Evolutionary conservation across 768 basidiomycete genomes (phyloP).

Genomic region (Auricularia cornea): DNA sequence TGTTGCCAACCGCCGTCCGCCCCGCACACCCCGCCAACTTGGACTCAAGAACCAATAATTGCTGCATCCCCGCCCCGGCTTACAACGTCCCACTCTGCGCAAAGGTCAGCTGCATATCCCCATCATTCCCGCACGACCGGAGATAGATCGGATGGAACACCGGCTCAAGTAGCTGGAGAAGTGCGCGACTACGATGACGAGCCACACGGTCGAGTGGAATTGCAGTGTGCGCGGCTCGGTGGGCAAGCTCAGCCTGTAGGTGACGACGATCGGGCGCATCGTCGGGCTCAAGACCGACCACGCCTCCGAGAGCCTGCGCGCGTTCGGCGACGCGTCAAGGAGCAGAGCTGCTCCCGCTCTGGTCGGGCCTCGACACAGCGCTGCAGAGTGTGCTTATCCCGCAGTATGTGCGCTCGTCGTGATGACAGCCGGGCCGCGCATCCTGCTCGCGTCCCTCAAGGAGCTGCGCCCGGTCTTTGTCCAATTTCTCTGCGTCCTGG

Average conservation of each 20-base stretch:
- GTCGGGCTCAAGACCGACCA: constrained; percentile 34
- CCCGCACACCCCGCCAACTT: no score
- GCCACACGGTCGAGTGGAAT: constrained; percentile 55
- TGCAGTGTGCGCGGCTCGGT: constrained; percentile 41
- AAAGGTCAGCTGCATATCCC: no score
- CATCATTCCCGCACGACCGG: no score
- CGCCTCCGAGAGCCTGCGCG: constrained; percentile 27
- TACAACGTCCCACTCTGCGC: no score
- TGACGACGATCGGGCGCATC: constrained; percentile 38
- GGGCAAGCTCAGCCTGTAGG: constrained; percentile 49
- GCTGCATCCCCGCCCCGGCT: no score
- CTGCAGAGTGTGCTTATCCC: constrained; percentile 49
- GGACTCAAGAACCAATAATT: no score
- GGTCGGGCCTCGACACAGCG: constrained; percentile 41
- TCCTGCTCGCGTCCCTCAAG: no score
- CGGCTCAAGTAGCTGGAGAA: constrained; percentile 49
- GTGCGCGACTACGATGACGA: constrained; percentile 55
- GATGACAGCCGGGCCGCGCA: constrained; percentile 48
- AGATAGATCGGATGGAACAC: constrained; percentile 43
- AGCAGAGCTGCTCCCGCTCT: constrained; percentile 45
- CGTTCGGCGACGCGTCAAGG: constrained; percentile 47
- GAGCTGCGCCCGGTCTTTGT: constrained; percentile 46
- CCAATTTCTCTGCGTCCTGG: no score
- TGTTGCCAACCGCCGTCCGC: no score
- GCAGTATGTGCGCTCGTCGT: constrained; percentile 47